Evolutionary conservation across 768 basidiomycete species (phyloP), one percentile per base, ranked within the genome.

Genomic region (Pleurotus eryngii): DNA sequence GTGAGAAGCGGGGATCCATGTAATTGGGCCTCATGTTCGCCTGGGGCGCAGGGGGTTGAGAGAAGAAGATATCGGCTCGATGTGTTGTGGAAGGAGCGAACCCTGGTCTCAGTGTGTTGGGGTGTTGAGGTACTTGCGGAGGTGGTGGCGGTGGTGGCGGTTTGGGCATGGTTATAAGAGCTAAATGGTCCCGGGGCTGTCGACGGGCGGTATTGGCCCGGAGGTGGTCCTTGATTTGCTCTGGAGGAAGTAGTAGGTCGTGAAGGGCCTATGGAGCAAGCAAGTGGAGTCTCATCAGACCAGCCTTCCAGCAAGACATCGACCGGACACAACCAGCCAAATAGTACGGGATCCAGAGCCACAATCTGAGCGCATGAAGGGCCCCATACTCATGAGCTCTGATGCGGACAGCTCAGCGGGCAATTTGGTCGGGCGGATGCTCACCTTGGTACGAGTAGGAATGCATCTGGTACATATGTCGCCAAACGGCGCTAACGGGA

Each of bases 81-180:
- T 73, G 71, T 12, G 70, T 64, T 38, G 71, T 70, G 48, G 69
- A 69, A 11, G 71, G 70, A 24, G 64, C 61, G 55, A 68, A 63
- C 18, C 65, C 65, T 50, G 71, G 64, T 46, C 66, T 67, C 38
- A 72, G 62, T 8, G 65, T 57, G 47, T 63, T 62, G 5, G 67
- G 68, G 48, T 66, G 67, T 9, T 57, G 45, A 35, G 56, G 60
- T 49, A 39, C 18, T 6, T 49, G 54, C 37, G 49, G 53, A 57
- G 54, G 27, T 35, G 30, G 30, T 11, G 9, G 30, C 30, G 30
- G 30, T 47, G 57, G 24, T 26, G 40, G 47, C 53, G 46, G 57
- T 57, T 57, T 59, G 20, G 54, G 17, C 24, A 18, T 57, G 48
- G 37, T 51, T 26, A 46, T 46, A 27, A n/a, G 45, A 9, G n/a